phyloP scores from a whole-genome alignment of 1,284 basidiomycete species.

The Malassezia sympodialis region DNA sequence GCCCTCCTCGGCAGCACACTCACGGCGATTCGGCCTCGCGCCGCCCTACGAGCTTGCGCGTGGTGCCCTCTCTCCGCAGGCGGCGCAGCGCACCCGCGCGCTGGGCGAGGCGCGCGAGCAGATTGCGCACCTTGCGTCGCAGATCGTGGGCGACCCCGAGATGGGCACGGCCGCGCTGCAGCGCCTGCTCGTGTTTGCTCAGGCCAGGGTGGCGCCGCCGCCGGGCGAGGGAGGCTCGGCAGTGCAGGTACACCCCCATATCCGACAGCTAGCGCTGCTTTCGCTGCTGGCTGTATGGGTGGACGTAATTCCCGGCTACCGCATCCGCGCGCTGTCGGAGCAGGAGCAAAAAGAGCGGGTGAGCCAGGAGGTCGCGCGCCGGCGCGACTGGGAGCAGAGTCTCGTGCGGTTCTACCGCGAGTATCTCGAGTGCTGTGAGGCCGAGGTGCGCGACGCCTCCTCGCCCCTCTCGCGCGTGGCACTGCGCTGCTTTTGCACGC shows the following conservation, averaged over 20 bases:
- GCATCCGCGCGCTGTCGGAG: conserved; percentile 77
- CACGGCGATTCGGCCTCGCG: conserved; percentile 29
- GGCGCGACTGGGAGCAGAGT: conserved; percentile 94
- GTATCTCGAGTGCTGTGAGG: conserved; percentile 74
- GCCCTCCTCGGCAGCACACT: conserved; percentile 23
- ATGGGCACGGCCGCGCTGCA: conserved; percentile 37
- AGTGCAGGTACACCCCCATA: conserved; percentile 61
- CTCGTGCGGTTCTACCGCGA: conserved; percentile 77
- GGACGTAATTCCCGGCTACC: conserved; percentile 72
- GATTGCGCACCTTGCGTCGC: conserved; percentile 40
- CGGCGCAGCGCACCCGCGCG: conserved; percentile 14
- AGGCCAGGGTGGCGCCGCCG: conserved; percentile 18
- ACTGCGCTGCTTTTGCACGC: conserved; percentile 74
- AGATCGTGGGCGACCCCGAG: conserved; percentile 41
- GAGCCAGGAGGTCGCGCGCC: conserved; percentile 77
- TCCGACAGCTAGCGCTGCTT: conserved; percentile 77
- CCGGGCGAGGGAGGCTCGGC: background rate
- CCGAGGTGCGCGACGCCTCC: conserved; percentile 64
- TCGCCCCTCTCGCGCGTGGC: conserved; percentile 63
- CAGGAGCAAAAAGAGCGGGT: conserved; percentile 86
- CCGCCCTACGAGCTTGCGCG: conserved; percentile 34
- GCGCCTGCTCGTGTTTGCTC: conserved; percentile 29
- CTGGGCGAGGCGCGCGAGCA: conserved; percentile 37
- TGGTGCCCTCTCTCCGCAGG: conserved; percentile 6
- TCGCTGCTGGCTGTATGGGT: conserved; percentile 90